Base-by-base conservation (phyloP, 495 filamentous ascomycete species). In the Polyplosphaeria fusca region DNA sequence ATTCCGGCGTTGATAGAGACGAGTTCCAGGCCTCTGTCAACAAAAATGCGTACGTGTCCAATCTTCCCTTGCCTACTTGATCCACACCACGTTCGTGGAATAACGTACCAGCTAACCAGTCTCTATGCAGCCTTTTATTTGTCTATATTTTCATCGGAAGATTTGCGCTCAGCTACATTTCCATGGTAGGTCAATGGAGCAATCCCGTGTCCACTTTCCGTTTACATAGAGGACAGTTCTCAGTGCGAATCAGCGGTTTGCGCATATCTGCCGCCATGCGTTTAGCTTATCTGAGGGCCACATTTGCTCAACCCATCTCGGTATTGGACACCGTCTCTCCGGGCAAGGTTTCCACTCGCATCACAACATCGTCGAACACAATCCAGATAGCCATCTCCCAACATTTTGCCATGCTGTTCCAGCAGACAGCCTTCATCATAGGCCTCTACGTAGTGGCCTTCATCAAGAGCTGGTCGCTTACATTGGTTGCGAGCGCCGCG, bases 81-180 rank as follows among this genome's bases (percentile, higher is more conserved):
- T n/a, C n/a, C n/a, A n/a, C n/a, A n/a, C n/a, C n/a, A n/a, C n/a
- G n/a, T n/a, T n/a, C n/a, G n/a, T n/a, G n/a, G n/a, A n/a, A n/a
- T n/a, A n/a, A n/a, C n/a, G n/a, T n/a, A n/a, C n/a, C n/a, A n/a
- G n/a, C n/a, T n/a, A n/a, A n/a, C n/a, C n/a, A n/a, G n/a, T n/a
- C n/a, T n/a, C n/a, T n/a, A n/a, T n/a, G n/a, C n/a, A n/a, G n/a
- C n/a, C n/a, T n/a, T n/a, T n/a, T n/a, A n/a, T n/a, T 87, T 44
- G 73, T 84, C 23, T 84, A 83, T 50, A 68, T 87, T 5, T 86
- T 87, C 57, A 74, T 83, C 46, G 83, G 72, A 7, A 80, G 82
- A 59, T 80, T 82, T 50, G 60, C 76, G 5, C 60, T 83, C 2
- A 76, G 76, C 42, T 85, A 85, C 61, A 67, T 84, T 27, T 72